Conservation (phyloP, 208 protist genomes). For the Leishmania major region DNA sequence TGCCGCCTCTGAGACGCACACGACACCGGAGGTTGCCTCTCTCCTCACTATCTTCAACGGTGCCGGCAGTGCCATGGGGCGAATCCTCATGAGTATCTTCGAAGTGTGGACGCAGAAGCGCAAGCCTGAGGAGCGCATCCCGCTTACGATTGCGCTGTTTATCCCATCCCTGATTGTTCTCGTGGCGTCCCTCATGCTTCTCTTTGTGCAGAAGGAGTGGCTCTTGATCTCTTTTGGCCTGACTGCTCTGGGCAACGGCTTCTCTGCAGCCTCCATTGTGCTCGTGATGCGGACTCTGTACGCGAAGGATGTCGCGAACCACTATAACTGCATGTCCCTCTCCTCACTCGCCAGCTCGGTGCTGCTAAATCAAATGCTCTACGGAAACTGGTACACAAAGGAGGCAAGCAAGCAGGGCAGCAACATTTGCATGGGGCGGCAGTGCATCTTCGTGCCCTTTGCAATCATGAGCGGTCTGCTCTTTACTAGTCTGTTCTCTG, state of each 20-base stretch:
- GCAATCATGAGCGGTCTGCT: slow-evolving; percentile 48
- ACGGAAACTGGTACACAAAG: slow-evolving; percentile 73
- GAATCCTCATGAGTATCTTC: slow-evolving; percentile 67
- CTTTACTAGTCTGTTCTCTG: slow-evolving; percentile 42
- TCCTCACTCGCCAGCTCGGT: slow-evolving; percentile 48
- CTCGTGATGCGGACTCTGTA: slow-evolving; percentile 80
- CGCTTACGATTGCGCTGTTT: slow-evolving; percentile 64
- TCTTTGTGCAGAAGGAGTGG: slow-evolving; percentile 35
- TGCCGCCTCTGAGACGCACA: slow-evolving; percentile 41
- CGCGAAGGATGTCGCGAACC: slow-evolving; percentile 74
- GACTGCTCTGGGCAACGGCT: slow-evolving; percentile 73
- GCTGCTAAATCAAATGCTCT: slow-evolving; percentile 74
- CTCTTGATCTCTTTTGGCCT: slow-evolving; percentile 63
- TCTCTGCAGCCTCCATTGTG: slow-evolving; percentile 60
- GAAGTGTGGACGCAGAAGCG: slow-evolving; percentile 72
- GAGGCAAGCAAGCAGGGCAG: slow-evolving; percentile 53
- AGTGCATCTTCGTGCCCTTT: slow-evolving; percentile 72
- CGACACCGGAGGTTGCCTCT: slow-evolving; percentile 48
- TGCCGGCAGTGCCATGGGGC: slow-evolving; percentile 66
- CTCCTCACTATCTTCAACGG: slow-evolving; percentile 72
- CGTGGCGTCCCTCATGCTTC: slow-evolving; percentile 41
- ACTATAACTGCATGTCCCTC: slow-evolving; percentile 80
- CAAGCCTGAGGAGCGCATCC: slow-evolving; percentile 62
- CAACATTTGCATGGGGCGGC: slow-evolving; percentile 56
- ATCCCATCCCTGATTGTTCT: slow-evolving; percentile 52